These are phyloP conservation scores for Ascochyta rabiei DNA, from an alignment of 2,329 filamentous ascomycete genomes.

Conservation along the genomic window DNA sequence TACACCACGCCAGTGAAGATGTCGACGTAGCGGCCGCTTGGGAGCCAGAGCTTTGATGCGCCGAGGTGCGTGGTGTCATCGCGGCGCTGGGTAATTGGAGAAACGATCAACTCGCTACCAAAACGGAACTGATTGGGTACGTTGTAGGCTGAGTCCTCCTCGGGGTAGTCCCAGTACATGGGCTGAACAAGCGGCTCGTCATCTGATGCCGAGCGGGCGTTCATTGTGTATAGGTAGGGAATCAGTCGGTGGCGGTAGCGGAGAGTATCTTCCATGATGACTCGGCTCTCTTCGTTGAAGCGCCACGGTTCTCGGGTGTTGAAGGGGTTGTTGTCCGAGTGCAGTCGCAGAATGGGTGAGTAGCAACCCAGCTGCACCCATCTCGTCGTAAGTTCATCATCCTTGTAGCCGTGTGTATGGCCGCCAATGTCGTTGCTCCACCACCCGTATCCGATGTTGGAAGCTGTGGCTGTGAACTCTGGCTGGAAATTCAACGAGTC, in stretches of 20 bases:
- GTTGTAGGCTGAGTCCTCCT: conserved; percentile 60
- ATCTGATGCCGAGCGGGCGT: conserved; percentile 52
- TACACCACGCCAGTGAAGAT: conserved; percentile 65
- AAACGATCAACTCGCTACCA: conserved; percentile 62
- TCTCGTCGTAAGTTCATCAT: conserved; percentile 64
- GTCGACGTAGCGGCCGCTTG: conserved; percentile 61
- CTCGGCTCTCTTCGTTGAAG: conserved; percentile 55
- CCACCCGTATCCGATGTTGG: conserved; percentile 72
- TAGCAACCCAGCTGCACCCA: conserved; percentile 69
- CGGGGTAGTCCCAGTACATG: conserved; percentile 66
- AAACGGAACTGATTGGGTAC: conserved; percentile 66
- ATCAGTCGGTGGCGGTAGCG: conserved; percentile 64
- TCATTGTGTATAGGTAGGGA: conserved; percentile 66
- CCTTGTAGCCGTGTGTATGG: conserved; percentile 61
- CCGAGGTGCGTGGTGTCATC: conserved; percentile 56
- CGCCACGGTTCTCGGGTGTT: conserved; percentile 68
- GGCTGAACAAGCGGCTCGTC: conserved; percentile 64
- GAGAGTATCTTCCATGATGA: conserved; percentile 58
- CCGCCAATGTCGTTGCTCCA: conserved; percentile 74
- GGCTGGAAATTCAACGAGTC: conserved; percentile 67
- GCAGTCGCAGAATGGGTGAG: conserved; percentile 66
- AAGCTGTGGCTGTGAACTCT: conserved; percentile 69
- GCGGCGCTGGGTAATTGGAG: conserved; percentile 61
- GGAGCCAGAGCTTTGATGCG: conserved; percentile 62
- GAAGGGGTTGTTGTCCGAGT: conserved; percentile 64